These are phyloP conservation scores for Helotiales sp. DNA, from an alignment of 2,329 filamentous ascomycete species.

Conservation along the genomic window DNA sequence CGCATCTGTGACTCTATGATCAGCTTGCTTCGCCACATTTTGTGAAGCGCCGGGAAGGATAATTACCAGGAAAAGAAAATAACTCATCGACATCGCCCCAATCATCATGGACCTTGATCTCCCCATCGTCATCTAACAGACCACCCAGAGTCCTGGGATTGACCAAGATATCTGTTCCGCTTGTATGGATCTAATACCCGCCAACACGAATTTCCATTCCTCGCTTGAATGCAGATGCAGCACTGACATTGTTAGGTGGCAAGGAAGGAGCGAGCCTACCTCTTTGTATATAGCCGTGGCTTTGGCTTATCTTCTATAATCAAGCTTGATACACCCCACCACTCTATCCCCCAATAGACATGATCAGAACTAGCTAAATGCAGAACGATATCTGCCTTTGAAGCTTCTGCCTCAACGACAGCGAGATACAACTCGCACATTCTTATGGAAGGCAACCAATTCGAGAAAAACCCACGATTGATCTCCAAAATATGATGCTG, in stretches of 20 bases:
- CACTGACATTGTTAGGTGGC: too few relatives aligned
- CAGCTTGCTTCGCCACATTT: not conserved
- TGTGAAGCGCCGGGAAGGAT: not conserved
- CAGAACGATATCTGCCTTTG: constrained; percentile 44
- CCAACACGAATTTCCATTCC: constrained; percentile 54
- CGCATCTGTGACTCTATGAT: constrained; percentile 43
- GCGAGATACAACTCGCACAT: too few relatives aligned
- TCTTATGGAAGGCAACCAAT: too few relatives aligned
- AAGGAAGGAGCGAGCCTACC: too few relatives aligned
- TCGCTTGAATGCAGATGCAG: constrained; percentile 52
- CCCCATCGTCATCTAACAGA: constrained; percentile 46
- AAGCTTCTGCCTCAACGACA: constrained; percentile 41
- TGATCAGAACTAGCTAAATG: constrained; percentile 48
- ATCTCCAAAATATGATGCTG: too few relatives aligned
- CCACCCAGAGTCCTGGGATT: not conserved
- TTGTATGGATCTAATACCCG: constrained; percentile 56
- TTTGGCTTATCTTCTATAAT: too few relatives aligned
- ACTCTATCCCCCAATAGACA: too few relatives aligned
- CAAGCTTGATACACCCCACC: too few relatives aligned
- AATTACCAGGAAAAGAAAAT: constrained; percentile 41
- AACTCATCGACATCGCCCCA: constrained; percentile 60
- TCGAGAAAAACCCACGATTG: too few relatives aligned
- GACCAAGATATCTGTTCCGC: constrained; percentile 52
- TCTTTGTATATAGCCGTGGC: too few relatives aligned
- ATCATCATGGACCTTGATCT: constrained; percentile 61